Conservation (phyloP, 2,329 filamentous ascomycete species). For the Cucurbitaria berberidis region DNA sequence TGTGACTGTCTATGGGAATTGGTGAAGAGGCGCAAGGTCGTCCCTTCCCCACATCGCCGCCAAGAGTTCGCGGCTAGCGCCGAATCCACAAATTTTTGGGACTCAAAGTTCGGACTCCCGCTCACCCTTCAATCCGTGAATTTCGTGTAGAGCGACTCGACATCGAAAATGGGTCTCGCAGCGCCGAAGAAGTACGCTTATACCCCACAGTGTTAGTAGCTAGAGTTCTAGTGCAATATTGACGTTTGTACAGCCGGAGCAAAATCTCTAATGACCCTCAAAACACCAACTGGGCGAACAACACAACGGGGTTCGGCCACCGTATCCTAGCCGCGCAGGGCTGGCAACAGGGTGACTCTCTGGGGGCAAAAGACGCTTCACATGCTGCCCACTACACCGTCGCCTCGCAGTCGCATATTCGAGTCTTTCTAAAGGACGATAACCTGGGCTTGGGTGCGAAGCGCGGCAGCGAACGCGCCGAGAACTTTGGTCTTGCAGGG, state of each 20-base stretch:
- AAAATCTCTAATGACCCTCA: conserved; percentile 93
- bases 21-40: neutral
- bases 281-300: conserved; percentile 90
- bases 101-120: conserved; percentile 20
- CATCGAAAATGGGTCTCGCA: conserved; percentile 68
- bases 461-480: conserved; percentile 68
- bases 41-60: conserved; percentile 28
- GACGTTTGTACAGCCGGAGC: conserved; percentile 54
- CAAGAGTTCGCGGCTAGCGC: conserved; percentile 38
- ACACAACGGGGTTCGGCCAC: conserved; percentile 84
- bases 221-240: conserved; percentile 2
- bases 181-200: conserved; percentile 67
- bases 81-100: conserved; percentile 36
- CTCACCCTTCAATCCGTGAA: conserved; percentile 11
- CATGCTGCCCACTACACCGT: conserved; percentile 79
- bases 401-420: conserved; percentile 84
- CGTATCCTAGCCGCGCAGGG: conserved; percentile 87
- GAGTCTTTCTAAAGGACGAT: conserved; percentile 86
- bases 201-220: neutral
- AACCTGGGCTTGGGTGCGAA: conserved; percentile 88
- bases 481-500: conserved; percentile 83
- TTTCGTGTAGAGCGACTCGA: conserved; percentile 4
- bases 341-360: conserved; percentile 83
- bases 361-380: conserved; percentile 77
- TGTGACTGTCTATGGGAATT: no score